Conservation (phyloP, 83 land plant species). For the Picea abies region DNA sequence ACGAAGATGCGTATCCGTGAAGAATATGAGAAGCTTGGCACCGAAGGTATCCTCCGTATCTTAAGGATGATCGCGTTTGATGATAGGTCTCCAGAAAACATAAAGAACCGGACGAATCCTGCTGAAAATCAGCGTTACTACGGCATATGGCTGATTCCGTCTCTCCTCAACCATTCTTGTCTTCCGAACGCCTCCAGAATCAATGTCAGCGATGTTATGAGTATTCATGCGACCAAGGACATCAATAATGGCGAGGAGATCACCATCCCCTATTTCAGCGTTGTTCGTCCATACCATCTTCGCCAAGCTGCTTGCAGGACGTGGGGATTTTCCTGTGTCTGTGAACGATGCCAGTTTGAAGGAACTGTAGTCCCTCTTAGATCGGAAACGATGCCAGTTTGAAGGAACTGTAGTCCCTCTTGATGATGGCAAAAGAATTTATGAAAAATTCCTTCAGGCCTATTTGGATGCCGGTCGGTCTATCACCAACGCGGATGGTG, state of each 20-base stretch:
- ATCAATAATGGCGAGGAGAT: background rate
- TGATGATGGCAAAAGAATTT: background rate
- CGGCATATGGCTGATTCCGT: constrained; percentile 27
- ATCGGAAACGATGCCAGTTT: background rate
- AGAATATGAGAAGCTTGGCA: background rate
- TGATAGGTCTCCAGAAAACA: constrained; percentile 2
- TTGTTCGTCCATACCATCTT: background rate
- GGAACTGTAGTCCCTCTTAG: too few relatives aligned
- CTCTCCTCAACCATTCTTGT: constrained; percentile 33
- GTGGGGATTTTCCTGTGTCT: background rate
- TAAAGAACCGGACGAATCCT: constrained; percentile 5
- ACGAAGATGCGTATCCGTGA: background rate
- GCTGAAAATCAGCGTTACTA: too few relatives aligned
- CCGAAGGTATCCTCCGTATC: background rate
- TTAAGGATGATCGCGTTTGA: constrained; percentile 13
- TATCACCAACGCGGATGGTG: too few relatives aligned
- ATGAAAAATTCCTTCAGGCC: too few relatives aligned
- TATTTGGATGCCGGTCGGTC: too few relatives aligned
- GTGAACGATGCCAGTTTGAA: background rate
- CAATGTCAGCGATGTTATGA: background rate
- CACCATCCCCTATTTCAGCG: constrained; percentile 4
- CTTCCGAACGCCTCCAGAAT: constrained; percentile 2
- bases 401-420: background rate
- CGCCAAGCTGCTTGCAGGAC: background rate
- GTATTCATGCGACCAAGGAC: background rate